Conservation (phyloP, 2,329 filamentous ascomycete genomes). For the Chaetomiaceae sp. region DNA sequence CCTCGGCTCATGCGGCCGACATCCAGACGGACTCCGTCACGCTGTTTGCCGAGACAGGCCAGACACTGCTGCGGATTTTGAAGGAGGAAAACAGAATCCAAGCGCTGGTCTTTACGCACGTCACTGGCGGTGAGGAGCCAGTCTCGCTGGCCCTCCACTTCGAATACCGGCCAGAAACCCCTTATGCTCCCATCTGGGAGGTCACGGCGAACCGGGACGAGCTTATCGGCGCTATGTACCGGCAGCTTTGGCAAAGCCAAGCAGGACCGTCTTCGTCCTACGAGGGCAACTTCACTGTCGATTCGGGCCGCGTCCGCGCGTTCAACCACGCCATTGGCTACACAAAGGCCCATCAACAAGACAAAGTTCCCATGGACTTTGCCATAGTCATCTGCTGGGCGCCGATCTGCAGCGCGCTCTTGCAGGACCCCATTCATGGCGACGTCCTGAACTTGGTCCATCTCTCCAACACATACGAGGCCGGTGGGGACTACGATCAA, state of each 20-base stretch:
- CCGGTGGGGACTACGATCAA: neutral
- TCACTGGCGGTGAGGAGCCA: neutral
- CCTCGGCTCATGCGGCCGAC: neutral
- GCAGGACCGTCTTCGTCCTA: neutral
- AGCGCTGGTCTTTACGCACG: neutral
- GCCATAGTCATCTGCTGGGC: neutral
- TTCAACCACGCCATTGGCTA: slow-evolving; percentile 1
- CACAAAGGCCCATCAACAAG: neutral
- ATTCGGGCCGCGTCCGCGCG: neutral
- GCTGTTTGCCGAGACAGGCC: neutral
- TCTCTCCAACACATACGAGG: slow-evolving; percentile 1
- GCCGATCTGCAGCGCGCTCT: neutral
- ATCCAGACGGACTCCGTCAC: neutral
- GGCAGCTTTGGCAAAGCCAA: slow-evolving; percentile 1
- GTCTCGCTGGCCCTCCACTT: neutral
- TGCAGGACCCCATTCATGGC: slow-evolving; percentile 3
- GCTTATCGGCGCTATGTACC: no score
- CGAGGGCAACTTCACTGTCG: neutral
- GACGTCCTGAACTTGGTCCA: slow-evolving; percentile 5
- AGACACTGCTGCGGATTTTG: neutral
- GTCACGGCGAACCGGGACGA: neutral
- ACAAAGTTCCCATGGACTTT: neutral
- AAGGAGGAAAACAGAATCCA: neutral
- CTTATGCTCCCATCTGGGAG: slow-evolving; percentile 1
- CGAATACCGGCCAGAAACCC: neutral